Percentiles rank a stretch among this genome's conserved stretches.
Conservation (phyloP, 352 stramenopile species). For the Peronospora destructor region DNA sequence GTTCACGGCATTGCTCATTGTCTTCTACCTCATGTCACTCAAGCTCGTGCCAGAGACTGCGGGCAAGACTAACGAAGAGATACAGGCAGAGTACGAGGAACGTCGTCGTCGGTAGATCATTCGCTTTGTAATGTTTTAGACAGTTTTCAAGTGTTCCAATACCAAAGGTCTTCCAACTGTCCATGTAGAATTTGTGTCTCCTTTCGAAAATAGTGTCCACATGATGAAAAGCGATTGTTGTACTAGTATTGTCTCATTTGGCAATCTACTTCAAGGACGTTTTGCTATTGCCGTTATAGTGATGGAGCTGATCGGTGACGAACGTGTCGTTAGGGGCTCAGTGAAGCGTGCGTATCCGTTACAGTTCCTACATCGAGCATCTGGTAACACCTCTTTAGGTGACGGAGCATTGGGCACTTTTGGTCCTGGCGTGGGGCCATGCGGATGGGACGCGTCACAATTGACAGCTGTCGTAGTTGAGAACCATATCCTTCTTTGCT, state of each 20-base stretch:
- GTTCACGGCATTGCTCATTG: slow-evolving; percentile 31
- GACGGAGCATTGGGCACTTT: slow-evolving; percentile 31
- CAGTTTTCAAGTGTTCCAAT: no score
- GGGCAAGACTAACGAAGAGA: slow-evolving; percentile 50
- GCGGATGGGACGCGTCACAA: slow-evolving; percentile 39
- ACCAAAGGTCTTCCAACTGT: background rate
- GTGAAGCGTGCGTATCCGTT: slow-evolving; percentile 62
- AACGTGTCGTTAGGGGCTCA: slow-evolving; percentile 29
- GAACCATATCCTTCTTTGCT: slow-evolving; percentile 34
- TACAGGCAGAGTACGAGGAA: slow-evolving; percentile 39
- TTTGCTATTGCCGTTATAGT: background rate
- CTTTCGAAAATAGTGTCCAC: no score
- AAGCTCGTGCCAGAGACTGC: slow-evolving; percentile 45
- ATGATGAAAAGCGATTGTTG: no score
- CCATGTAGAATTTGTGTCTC: no score
- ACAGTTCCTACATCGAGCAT: slow-evolving; percentile 22
- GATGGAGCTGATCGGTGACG: slow-evolving; percentile 22
- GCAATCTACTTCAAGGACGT: background rate
- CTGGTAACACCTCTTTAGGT: background rate
- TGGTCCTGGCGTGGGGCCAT: slow-evolving; percentile 52
- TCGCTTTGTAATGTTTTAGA: background rate
- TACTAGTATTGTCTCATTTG: background rate
- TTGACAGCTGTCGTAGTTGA: slow-evolving; percentile 50
- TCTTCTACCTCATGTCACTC: slow-evolving; percentile 39
- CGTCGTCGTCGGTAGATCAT: slow-evolving; percentile 5